Conservation (phyloP, 371 early-diverging fungal species). For the Mucor plumbeus region DNA sequence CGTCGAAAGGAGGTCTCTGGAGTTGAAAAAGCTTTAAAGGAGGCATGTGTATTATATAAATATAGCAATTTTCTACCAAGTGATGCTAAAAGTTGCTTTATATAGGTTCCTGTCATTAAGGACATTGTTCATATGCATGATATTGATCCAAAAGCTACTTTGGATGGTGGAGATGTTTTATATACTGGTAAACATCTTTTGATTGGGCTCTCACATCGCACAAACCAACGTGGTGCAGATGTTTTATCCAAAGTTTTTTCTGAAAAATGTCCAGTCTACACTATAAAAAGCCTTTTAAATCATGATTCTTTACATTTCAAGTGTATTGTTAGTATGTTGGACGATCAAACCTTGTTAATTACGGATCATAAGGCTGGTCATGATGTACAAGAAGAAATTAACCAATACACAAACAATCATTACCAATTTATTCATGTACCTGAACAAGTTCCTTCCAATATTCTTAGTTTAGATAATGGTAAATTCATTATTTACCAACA, state of each 20-base stretch:
- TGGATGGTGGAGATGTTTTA: conserved; percentile 48
- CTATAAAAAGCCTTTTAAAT: conserved; percentile 23
- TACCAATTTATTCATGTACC: conserved; percentile 36
- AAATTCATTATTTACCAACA: conserved; percentile 35
- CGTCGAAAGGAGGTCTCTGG: conserved; percentile 36
- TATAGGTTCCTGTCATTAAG: conserved; percentile 24
- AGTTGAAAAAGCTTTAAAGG: conserved; percentile 24
- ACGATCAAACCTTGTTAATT: conserved; percentile 24
- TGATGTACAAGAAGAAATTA: conserved; percentile 24
- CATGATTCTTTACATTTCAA: conserved; percentile 37
- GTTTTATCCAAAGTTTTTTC: conserved; percentile 28
- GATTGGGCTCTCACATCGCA: conserved; percentile 41
- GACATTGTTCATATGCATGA: conserved; percentile 28
- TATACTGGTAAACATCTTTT: conserved; percentile 39
- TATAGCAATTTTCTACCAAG: conserved; percentile 22
- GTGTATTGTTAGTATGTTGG: conserved; percentile 34
- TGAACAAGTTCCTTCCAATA: conserved; percentile 40
- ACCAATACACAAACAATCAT: conserved; percentile 11
- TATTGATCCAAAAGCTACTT: conserved; percentile 28
- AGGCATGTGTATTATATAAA: conserved; percentile 15
- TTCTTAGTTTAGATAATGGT: conserved; percentile 32
- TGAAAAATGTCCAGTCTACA: conserved; percentile 20
- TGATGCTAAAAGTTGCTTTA: neutral
- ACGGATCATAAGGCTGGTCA: conserved; percentile 34
- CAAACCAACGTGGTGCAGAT: conserved; percentile 34